phyloP scores from a whole-genome alignment of 352 stramenopile genomes.

The Pythium dissotocum region DNA sequence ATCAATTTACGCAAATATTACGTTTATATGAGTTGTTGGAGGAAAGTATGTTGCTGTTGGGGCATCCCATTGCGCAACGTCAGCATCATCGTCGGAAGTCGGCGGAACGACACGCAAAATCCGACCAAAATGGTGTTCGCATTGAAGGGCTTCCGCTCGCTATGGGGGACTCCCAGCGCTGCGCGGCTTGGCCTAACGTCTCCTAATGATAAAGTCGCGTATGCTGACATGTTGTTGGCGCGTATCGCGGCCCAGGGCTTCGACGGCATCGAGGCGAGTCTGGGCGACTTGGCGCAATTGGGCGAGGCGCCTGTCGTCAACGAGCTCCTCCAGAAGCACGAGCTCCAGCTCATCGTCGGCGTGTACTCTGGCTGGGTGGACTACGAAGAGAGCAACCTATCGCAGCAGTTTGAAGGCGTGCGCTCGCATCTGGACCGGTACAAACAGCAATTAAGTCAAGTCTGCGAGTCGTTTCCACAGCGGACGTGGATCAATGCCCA shows the following conservation, averaged over 20 bases:
- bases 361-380: slow-evolving; percentile 75
- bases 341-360: slow-evolving; percentile 61
- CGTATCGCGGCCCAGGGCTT: slow-evolving; percentile 53
- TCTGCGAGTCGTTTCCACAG: slow-evolving; percentile 34
- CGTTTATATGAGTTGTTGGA: background rate
- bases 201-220: slow-evolving; percentile 16
- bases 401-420: slow-evolving; percentile 59
- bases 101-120: background rate
- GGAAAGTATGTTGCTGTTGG: background rate
- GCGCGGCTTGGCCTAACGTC: slow-evolving; percentile 28
- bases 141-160: slow-evolving; percentile 55
- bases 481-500: slow-evolving; percentile 57
- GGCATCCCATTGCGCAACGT: background rate
- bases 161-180: slow-evolving; percentile 51
- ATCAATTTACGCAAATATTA: background rate
- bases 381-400: slow-evolving; percentile 57
- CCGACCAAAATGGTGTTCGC: slow-evolving; percentile 18
- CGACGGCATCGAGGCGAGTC: slow-evolving; percentile 70
- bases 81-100: background rate
- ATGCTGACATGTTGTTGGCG: slow-evolving; percentile 36
- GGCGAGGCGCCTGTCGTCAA: slow-evolving; percentile 41
- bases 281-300: slow-evolving; percentile 56
- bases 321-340: slow-evolving; percentile 44
- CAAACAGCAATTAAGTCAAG: slow-evolving; percentile 32
- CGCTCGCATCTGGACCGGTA: slow-evolving; percentile 41